phyloP scores from a whole-genome alignment of 805 yeast genomes.

The Lipomyces sp. region DNA sequence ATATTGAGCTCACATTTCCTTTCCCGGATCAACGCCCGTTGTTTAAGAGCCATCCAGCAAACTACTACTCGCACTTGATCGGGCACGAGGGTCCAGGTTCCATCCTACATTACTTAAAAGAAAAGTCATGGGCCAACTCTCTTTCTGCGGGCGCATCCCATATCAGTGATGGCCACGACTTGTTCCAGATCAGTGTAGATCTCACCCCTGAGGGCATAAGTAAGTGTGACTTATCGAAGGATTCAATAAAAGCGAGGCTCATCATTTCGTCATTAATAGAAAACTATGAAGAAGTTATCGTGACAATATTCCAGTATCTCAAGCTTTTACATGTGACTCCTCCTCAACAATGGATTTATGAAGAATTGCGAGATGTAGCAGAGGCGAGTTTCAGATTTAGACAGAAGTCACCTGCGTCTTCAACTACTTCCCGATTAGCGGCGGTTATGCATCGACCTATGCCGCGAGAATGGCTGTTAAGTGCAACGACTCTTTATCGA shows the following conservation, averaged over 20 bases:
- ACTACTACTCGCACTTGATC: slow-evolving; percentile 75
- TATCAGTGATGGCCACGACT: slow-evolving; percentile 64
- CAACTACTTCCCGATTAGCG: slow-evolving; percentile 73
- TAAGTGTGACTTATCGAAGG: slow-evolving; percentile 2
- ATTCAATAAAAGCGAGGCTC: background rate
- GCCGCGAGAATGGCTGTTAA: slow-evolving; percentile 69
- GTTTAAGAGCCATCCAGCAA: slow-evolving; percentile 73
- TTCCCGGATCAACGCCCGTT: slow-evolving; percentile 73
- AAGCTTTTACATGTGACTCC: slow-evolving; percentile 59
- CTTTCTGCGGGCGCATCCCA: slow-evolving; percentile 69
- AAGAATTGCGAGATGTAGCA: slow-evolving; percentile 74
- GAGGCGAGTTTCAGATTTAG: slow-evolving; percentile 74
- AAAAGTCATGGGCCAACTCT: slow-evolving; percentile 76
- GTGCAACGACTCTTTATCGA: slow-evolving; percentile 56
- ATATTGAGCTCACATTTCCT: slow-evolving; percentile 67
- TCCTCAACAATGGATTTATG: slow-evolving; percentile 78
- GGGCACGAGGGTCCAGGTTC: slow-evolving; percentile 96
- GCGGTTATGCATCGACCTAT: slow-evolving; percentile 62
- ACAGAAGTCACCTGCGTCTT: slow-evolving; percentile 74
- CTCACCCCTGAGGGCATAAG: slow-evolving; percentile 70
- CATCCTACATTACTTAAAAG: slow-evolving; percentile 68
- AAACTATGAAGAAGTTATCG: slow-evolving; percentile 65
- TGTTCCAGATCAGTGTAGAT: slow-evolving; percentile 72
- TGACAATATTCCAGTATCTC: slow-evolving; percentile 72
- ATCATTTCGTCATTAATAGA: slow-evolving; percentile 8